Base-by-base conservation (phyloP, 2,329 filamentous ascomycete genomes). In the Penicillium sp. region DNA sequence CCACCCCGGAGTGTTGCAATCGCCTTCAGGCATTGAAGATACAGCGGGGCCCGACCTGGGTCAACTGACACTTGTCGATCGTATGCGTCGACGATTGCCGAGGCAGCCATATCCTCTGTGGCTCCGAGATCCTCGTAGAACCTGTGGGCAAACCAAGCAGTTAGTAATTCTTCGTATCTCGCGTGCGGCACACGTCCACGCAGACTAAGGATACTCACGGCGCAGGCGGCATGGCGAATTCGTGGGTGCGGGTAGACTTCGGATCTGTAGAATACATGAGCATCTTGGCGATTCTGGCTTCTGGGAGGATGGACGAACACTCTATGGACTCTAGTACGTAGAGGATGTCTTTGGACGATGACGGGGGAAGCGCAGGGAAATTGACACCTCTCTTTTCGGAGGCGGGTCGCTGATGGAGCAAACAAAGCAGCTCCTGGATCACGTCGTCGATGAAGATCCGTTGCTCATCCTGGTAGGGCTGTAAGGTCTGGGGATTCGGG, bases 61-160 rank as follows among this genome's bases (percentile, higher is more conserved):
- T 90, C 86, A 53, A 81, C 82, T 8, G 76, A 70, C 25, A 81
- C 76, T 74, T 91, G 88, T 37, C 84, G 80, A 25, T 85, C 79
- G 69, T 86, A 90, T 4, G 86, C 85, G 71, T 86, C 89, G 31
- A 81, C 75, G 17, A 91, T 75, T n/a, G 88, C 74, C 1, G 76
- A 69, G 67, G 90, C 86, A 5, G 84, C 81, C 72, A 90, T 89
- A 68, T 89, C 84, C 41, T 83, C 81, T 8, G 86, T 72, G 14
- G 82, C 82, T 22, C 89, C 89, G 22, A 91, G 77, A 63, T 86
- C 84, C 52, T 86, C 84, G 70, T 88, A 89, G 64, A 82, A 79
- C 43, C 81, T 81, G 67, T 11, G 7, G 11, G 25, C 5, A 11
- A 59, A 39, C 39, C 20, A 20, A 22, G 31, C 14, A 28, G 28